Conservation (phyloP, 2,329 filamentous ascomycete species). For the Tolypocladium paradoxum region DNA sequence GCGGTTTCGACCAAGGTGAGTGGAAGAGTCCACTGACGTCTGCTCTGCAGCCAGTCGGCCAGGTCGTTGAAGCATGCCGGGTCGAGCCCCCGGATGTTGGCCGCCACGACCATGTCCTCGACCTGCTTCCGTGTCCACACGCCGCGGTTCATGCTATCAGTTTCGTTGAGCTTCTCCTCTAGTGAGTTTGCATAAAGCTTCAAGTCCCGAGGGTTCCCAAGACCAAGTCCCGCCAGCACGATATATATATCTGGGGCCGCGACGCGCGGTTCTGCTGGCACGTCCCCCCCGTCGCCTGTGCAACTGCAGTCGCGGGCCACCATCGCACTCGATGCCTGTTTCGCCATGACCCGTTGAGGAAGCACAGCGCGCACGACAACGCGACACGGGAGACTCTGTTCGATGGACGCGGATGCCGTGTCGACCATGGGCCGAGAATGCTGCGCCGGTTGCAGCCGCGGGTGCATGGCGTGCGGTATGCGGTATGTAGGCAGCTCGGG, state of each 20-base stretch:
- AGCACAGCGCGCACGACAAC: not conserved
- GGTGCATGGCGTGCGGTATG: not conserved
- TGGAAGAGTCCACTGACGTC: not conserved
- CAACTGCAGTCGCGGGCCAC: not conserved
- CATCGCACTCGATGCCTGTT: not conserved
- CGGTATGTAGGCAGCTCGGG: not conserved
- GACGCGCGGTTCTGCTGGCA: not conserved
- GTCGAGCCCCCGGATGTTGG: constrained; percentile 6
- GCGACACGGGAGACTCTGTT: not conserved
- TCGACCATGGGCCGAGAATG: not conserved
- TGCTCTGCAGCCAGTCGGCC: constrained; percentile 4
- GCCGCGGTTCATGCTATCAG: not conserved
- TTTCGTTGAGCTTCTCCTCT: not conserved
- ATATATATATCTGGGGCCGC: not conserved
- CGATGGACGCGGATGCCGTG: not conserved
- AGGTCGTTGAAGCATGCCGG: constrained; percentile 5
- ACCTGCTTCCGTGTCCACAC: constrained; percentile 5
- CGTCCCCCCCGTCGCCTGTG: not conserved
- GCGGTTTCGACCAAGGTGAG: not conserved
- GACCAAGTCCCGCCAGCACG: not conserved
- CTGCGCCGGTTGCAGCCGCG: not conserved
- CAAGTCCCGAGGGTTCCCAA: not conserved
- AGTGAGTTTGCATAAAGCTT: not conserved
- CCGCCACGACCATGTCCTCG: constrained; percentile 7
- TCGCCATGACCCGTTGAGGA: not conserved